Percentiles rank a stretch among this genome's conserved stretches.
phyloP scores from a whole-genome alignment of 1,284 basidiomycete genomes.

The Kwoniella shivajii region DNA sequence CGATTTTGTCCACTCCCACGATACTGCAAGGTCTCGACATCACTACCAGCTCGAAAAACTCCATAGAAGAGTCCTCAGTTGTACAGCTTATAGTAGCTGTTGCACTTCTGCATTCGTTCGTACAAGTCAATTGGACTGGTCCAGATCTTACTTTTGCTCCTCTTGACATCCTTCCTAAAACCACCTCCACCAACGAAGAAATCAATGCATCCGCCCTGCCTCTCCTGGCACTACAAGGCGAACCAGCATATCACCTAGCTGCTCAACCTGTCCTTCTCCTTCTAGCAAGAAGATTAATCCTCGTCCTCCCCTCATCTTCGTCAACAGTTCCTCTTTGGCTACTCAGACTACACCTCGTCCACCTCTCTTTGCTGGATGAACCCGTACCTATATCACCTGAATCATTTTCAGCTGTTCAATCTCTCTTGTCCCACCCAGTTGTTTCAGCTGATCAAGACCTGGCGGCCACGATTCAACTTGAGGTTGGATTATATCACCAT shows the following conservation, averaged over 20 bases:
- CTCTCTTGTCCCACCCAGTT: constrained; percentile 51
- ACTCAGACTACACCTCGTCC: constrained; percentile 71
- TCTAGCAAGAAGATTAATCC: constrained; percentile 72
- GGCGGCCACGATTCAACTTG: constrained; percentile 70
- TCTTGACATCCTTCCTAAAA: constrained; percentile 53
- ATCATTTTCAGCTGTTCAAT: constrained; percentile 58
- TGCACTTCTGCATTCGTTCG: constrained; percentile 82
- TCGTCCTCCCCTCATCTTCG: constrained; percentile 56
- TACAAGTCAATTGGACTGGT: constrained; percentile 96
- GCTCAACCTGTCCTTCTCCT: constrained; percentile 71
- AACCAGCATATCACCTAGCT: constrained; percentile 94
- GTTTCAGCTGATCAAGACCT: constrained; percentile 59
- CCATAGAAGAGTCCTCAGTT: background rate
- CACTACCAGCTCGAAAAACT: background rate
- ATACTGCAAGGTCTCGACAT: constrained; percentile 32
- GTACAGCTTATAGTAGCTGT: constrained; percentile 68
- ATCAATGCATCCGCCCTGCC: constrained; percentile 69
- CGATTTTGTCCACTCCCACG: constrained; percentile 29
- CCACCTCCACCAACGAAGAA: constrained; percentile 57
- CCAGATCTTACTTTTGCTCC: constrained; percentile 71
- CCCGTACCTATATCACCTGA: constrained; percentile 66
- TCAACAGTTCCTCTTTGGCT: constrained; percentile 73
- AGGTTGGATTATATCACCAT: constrained; percentile 80
- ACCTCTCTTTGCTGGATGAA: constrained; percentile 85
- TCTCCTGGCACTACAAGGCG: constrained; percentile 80